A percentile compares a stretch with the other conserved stretches of the same genome.
These are phyloP conservation scores for Yamadazyma triangularis DNA, from an alignment of 1,139 yeast species.

Conservation along the genomic window DNA sequence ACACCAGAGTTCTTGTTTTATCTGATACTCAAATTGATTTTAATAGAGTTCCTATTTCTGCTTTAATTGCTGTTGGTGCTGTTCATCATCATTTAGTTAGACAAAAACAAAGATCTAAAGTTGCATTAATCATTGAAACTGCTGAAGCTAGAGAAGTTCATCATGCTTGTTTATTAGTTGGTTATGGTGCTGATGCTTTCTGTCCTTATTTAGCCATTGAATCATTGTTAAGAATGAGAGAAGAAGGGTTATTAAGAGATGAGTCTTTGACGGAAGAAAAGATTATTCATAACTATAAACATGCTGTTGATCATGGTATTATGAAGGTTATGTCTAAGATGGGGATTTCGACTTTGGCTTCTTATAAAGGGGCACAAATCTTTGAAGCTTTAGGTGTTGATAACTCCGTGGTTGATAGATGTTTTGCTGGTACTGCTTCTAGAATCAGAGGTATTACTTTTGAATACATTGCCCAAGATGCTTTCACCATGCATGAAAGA, in stretches of 20 bases:
- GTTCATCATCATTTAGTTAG: slow-evolving; percentile 95
- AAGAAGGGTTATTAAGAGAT: slow-evolving; percentile 69
- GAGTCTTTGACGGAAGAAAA: slow-evolving; percentile 51
- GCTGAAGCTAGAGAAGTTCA: slow-evolving; percentile 98
- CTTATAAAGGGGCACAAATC: slow-evolving; percentile 98
- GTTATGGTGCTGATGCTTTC: slow-evolving; percentile 96
- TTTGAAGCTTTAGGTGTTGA: slow-evolving; percentile 96
- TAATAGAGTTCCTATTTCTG: slow-evolving; percentile 73
- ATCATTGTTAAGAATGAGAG: slow-evolving; percentile 78
- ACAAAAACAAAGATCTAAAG: slow-evolving; percentile 94
- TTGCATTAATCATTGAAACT: slow-evolving; percentile 85
- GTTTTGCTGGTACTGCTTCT: slow-evolving; percentile 97
- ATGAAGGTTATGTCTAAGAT: slow-evolving; percentile 97
- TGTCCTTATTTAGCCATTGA: slow-evolving; percentile 94
- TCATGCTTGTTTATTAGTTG: slow-evolving; percentile 89
- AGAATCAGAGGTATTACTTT: slow-evolving; percentile 94
- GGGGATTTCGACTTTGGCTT: slow-evolving; percentile 97
- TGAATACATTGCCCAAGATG: slow-evolving; percentile 95
- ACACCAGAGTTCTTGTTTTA: slow-evolving; percentile 69
- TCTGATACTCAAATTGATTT: slow-evolving; percentile 64
- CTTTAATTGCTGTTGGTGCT: slow-evolving; percentile 94
- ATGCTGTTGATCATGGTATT: slow-evolving; percentile 84
- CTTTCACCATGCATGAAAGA: slow-evolving; percentile 86
- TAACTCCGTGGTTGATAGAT: slow-evolving; percentile 89
- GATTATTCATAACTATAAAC: slow-evolving; percentile 71